These are phyloP conservation scores for Aspergillus incahuasiensis DNA, from an alignment of 495 filamentous ascomycete species.

Conservation along the genomic window DNA sequence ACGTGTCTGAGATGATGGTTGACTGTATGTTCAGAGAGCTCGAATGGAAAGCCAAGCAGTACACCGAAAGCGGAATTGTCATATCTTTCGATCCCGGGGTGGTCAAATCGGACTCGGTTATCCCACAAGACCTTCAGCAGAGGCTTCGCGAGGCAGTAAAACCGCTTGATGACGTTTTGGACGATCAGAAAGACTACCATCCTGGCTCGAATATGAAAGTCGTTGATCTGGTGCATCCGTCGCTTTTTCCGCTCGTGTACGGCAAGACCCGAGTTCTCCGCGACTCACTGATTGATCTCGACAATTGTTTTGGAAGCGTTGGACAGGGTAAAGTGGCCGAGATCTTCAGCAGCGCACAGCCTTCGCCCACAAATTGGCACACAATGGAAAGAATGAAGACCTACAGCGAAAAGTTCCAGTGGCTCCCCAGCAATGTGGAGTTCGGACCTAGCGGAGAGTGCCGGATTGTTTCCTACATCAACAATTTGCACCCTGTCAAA, in stretches of 20 bases:
- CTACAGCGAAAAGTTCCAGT: constrained; percentile 44
- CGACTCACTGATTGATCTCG: neutral
- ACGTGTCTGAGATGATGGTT: constrained; percentile 44
- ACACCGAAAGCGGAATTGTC: neutral
- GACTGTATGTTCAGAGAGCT: constrained; percentile 50
- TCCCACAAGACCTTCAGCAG: neutral
- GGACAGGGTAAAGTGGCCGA: neutral
- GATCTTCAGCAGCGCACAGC: neutral
- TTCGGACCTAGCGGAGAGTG: constrained; percentile 27
- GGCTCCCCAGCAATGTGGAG: constrained; percentile 54
- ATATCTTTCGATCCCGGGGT: neutral
- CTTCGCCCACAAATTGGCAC: no score
- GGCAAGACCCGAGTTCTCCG: constrained; percentile 5
- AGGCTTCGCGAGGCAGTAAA: neutral
- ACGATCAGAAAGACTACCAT: constrained; percentile 12
- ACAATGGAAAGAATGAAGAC: neutral
- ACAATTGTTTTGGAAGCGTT: constrained; percentile 4
- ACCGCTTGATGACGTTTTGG: constrained; percentile 6
- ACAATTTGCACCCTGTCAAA: constrained; percentile 54
- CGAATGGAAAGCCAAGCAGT: constrained; percentile 35
- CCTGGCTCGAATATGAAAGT: constrained; percentile 14
- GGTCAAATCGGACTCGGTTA: constrained; percentile 11
- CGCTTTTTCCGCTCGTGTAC: constrained; percentile 13
- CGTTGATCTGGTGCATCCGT: constrained; percentile 16
- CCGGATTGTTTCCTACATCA: constrained; percentile 49